Percentiles rank a stretch among this genome's conserved stretches.
Conservation (phyloP, 192 early-diverging fungal genomes). For the Cetraspora pellucida region DNA sequence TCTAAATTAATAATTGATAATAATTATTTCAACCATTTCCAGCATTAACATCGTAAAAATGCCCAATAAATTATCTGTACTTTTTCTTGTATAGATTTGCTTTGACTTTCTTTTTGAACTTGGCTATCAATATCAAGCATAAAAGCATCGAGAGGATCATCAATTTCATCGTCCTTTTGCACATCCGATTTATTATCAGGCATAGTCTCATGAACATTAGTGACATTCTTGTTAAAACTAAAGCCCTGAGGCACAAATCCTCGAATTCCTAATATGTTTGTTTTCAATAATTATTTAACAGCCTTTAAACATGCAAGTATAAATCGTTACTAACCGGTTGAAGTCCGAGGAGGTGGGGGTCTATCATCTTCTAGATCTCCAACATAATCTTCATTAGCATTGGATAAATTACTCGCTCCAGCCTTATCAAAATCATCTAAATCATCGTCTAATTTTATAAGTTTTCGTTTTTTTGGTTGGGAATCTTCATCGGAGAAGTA, state of each 20-base stretch:
- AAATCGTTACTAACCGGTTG: conserved; percentile 21
- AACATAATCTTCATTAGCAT: conserved; percentile 39
- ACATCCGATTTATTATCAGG: not conserved
- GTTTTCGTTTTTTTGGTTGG: conserved; percentile 35
- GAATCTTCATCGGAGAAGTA: conserved; percentile 9
- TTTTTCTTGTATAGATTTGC: conserved; percentile 56
- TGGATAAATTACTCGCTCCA: conserved; percentile 36
- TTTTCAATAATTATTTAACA: no score
- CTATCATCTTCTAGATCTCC: conserved; percentile 40
- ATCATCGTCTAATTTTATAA: conserved; percentile 38
- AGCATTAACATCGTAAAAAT: not conserved
- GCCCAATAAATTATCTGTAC: conserved; percentile 2
- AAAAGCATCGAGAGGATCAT: conserved; percentile 83
- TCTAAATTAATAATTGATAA: conserved; percentile 36
- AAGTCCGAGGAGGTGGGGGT: conserved; percentile 25
- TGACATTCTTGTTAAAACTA: not conserved
- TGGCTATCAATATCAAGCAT: conserved; percentile 73
- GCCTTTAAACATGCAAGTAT: not conserved
- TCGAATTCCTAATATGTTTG: conserved; percentile 36
- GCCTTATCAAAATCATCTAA: conserved; percentile 45
- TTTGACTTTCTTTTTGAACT: conserved; percentile 46
- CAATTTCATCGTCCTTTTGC: conserved; percentile 51
- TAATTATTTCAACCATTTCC: not conserved
- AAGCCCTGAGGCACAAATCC: conserved; percentile 38
- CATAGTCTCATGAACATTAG: not conserved